Base-by-base conservation (phyloP, 2,329 filamentous ascomycete species). In the Xylariaceae sp. region DNA sequence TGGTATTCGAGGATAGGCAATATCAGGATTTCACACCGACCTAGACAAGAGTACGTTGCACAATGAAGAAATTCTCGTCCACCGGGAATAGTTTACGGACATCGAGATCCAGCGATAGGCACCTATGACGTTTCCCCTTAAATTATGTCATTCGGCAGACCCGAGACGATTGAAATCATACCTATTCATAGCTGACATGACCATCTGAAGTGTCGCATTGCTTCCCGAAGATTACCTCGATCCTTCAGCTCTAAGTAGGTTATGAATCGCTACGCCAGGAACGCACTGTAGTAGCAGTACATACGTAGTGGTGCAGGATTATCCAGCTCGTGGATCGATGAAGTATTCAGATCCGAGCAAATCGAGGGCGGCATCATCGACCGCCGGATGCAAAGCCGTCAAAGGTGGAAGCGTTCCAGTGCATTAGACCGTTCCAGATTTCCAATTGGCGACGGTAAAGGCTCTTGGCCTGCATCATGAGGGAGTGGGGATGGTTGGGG, bases 1-100 rank as follows among this genome's bases (percentile, higher is more conserved):
- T 67, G 69, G 68, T 12, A 59, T 68, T 55, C 54, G 57, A 48
- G 32, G 59, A 62, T 48, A 52, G 53, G 56, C 61, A 56, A 46
- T 44, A 44, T 12, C 40, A 12, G 19, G 20, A 12, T 37, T 26
- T 40, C n/a, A 48, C 37, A 40, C 46, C 43, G 21, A 7, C 42
- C 51, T 26, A 19, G 18, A 50, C 20, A 23, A 20, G 32, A 46
- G 37, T 52, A 20, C 40, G 50, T 9, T 44, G 48, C 26, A 21
- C 46, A 54, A 47, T 26, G 44, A 50, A 41, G 23, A 44, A 26
- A 26, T 26, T 26, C 29, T 32, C 19, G 20, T 37, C n/a, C 26
- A 21, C 40, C 3, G 19, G 12, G 32, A 46, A 40, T 44, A 45
- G 20, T 42, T n/a, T 20, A 32, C 41, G 12, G 29, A 37, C 32